phyloP scores from a whole-genome alignment of 2,329 filamentous ascomycete species.

The Hypoxylon sp. region DNA sequence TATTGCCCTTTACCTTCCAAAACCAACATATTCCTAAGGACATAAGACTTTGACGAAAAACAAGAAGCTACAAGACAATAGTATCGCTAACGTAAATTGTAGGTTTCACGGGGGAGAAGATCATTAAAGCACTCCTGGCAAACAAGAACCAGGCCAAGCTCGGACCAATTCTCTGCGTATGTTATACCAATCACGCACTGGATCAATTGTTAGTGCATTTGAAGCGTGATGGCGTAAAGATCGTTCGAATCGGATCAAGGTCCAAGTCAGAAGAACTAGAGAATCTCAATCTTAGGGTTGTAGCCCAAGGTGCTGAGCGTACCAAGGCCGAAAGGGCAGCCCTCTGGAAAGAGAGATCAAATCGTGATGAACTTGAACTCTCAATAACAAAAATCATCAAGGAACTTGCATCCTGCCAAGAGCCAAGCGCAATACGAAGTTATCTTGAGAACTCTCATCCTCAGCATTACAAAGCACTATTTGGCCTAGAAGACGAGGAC shows the following conservation, averaged over 20 bases:
- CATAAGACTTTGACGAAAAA: neutral
- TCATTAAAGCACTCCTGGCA: constrained; percentile 69
- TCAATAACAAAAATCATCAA: constrained; percentile 15
- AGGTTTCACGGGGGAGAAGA: constrained; percentile 64
- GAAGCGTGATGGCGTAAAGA: constrained; percentile 61
- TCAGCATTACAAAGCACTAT: constrained; percentile 49
- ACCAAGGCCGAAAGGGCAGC: constrained; percentile 60
- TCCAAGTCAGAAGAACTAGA: constrained; percentile 69
- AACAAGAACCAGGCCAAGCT: constrained; percentile 59
- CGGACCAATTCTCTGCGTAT: constrained; percentile 67
- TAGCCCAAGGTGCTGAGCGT: constrained; percentile 52
- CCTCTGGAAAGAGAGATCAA: constrained; percentile 50
- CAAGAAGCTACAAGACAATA: neutral
- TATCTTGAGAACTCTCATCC: constrained; percentile 46
- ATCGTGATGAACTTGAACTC: constrained; percentile 23
- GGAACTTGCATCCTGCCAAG: constrained; percentile 40
- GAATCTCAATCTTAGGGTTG: constrained; percentile 64
- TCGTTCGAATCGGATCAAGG: constrained; percentile 74
- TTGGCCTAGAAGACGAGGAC: constrained; percentile 48
- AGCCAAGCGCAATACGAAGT: constrained; percentile 34
- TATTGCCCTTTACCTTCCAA: neutral
- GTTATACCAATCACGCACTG: constrained; percentile 67
- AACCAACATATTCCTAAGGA: neutral
- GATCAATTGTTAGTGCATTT: constrained; percentile 74
- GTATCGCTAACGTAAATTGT: constrained; percentile 15